A percentile compares a stretch with the other conserved stretches of the same genome.
Evolutionary conservation across 176 grass and related monocot species (phyloP).

Genomic region (Hyparrhenia diplandra): DNA sequence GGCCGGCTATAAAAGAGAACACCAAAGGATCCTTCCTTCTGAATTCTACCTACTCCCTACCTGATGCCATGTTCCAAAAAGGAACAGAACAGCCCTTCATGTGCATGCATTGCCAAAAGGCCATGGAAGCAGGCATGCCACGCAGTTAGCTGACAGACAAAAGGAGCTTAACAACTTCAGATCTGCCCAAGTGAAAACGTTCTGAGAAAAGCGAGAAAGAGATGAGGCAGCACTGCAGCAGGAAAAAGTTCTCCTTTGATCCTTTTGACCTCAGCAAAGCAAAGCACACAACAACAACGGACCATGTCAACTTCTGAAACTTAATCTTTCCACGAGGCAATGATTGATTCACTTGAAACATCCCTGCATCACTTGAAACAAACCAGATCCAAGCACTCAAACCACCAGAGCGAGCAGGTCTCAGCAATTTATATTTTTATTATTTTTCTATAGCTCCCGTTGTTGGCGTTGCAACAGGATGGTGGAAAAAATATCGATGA

Average conservation of each 20-base stretch:
- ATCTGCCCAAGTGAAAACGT: background rate
- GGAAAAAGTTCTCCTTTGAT: background rate
- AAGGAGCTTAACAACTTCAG: background rate
- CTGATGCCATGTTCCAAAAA: background rate
- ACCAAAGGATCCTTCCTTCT: background rate
- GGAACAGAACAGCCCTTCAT: too few species aligned
- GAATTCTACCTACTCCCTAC: background rate
- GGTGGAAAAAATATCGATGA: background rate
- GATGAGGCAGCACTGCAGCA: slow-evolving; percentile 11
- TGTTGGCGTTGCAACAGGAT: background rate
- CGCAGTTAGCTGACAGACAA: slow-evolving; percentile 23
- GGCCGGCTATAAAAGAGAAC: background rate
- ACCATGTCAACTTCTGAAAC: background rate
- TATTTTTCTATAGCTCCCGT: background rate
- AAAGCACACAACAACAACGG: too few species aligned
- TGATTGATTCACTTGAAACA: background rate
- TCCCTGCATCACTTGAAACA: too few species aligned
- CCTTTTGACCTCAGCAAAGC: slow-evolving; percentile 30
- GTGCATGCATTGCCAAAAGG: too few species aligned
- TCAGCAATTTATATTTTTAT: background rate
- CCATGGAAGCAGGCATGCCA: background rate
- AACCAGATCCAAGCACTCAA: too few species aligned
- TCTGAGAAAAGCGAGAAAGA: background rate
- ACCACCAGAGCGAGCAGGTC: too few species aligned
- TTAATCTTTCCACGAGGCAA: background rate